These are phyloP conservation scores for Paecilomyces variotii DNA, from an alignment of 2,329 filamentous ascomycete genomes.

Conservation along the genomic window DNA sequence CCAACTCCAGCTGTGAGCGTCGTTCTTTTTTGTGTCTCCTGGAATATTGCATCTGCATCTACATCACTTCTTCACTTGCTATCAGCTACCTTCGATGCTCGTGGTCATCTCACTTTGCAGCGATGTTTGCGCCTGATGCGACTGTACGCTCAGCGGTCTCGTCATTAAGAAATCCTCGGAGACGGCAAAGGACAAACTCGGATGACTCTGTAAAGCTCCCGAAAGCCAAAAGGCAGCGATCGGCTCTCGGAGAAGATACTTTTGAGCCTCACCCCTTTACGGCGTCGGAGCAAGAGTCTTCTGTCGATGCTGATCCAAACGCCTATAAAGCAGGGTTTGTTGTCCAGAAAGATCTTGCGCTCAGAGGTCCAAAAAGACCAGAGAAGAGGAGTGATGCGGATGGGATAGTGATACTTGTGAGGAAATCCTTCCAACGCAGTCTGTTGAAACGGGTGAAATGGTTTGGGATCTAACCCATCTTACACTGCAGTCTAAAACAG, in stretches of 20 bases:
- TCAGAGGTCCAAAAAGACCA: conserved; percentile 29
- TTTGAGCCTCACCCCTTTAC: conserved; percentile 18
- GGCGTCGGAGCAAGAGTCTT: conserved; percentile 12
- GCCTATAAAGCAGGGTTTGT: conserved; percentile 11
- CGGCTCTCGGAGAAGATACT: conserved; percentile 31
- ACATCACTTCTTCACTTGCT: neutral
- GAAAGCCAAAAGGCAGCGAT: conserved; percentile 40
- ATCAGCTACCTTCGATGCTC: neutral
- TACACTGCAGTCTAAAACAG: conserved; percentile 63
- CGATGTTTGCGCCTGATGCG: conserved; percentile 33
- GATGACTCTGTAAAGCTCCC: conserved; percentile 39
- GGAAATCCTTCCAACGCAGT: conserved; percentile 6
- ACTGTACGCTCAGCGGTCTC: conserved; percentile 7
- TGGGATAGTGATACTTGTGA: conserved; percentile 30
- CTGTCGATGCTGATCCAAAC: conserved; percentile 6
- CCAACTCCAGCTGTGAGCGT: neutral
- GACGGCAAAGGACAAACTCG: conserved; percentile 34
- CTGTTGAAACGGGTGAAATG: neutral
- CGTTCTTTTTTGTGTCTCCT: neutral
- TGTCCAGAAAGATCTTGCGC: conserved; percentile 24
- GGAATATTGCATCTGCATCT: neutral
- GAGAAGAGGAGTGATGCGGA: conserved; percentile 25
- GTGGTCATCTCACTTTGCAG: conserved; percentile 1
- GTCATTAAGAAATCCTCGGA: conserved; percentile 27
- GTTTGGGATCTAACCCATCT: neutral